These are phyloP conservation scores for Saccharomycopsis olivae DNA, from an alignment of 805 yeast species.

Conservation along the genomic window DNA sequence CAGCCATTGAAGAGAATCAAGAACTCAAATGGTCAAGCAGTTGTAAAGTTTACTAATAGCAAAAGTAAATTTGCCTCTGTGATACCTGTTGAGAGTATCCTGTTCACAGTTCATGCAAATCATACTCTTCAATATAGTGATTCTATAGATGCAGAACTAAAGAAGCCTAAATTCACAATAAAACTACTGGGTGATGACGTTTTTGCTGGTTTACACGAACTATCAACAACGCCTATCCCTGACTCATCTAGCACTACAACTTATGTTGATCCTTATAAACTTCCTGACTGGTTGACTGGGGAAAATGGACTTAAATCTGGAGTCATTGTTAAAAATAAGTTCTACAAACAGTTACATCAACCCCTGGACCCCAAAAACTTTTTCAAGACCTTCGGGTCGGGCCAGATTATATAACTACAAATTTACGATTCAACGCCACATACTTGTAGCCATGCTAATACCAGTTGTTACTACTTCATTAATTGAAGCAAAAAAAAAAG, in stretches of 20 bases:
- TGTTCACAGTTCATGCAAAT: slow-evolving; percentile 32
- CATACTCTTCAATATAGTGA: slow-evolving; percentile 5
- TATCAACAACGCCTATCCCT: slow-evolving; percentile 30
- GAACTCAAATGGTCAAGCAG: background rate
- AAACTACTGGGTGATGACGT: slow-evolving; percentile 57
- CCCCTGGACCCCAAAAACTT: no score
- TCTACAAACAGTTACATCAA: no score
- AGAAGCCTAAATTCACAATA: slow-evolving; percentile 21
- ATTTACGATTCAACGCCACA: no score
- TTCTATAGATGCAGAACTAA: slow-evolving; percentile 19
- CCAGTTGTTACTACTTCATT: no score
- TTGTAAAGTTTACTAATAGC: no score
- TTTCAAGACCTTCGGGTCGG: no score
- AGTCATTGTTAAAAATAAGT: background rate
- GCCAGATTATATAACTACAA: no score
- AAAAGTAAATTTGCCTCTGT: slow-evolving; percentile 37
- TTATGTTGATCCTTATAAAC: slow-evolving; percentile 37
- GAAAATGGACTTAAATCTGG: slow-evolving; percentile 32
- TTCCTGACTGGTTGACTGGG: slow-evolving; percentile 76
- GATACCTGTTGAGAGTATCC: slow-evolving; percentile 47
- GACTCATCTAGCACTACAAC: slow-evolving; percentile 10
- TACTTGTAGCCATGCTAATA: no score
- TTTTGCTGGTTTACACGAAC: slow-evolving; percentile 68
- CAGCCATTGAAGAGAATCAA: no score
- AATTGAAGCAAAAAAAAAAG: no score